Conservation (phyloP, 495 filamentous ascomycete genomes). For the Monascus purpureus region DNA sequence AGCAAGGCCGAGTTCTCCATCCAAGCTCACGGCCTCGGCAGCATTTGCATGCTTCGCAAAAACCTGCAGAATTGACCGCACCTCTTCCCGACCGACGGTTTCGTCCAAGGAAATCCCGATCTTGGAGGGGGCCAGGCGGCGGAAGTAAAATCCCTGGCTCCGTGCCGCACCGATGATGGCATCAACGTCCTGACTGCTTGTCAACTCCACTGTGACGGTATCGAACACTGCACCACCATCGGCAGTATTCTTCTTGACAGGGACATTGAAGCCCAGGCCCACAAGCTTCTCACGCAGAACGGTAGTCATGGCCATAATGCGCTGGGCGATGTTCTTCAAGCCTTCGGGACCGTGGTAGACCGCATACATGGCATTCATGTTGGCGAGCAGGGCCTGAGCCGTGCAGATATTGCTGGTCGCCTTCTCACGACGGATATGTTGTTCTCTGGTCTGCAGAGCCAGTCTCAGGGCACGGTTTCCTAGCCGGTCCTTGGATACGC, state of each 20-base stretch:
- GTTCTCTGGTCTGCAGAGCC: constrained; percentile 87
- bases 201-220: constrained; percentile 58
- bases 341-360: constrained; percentile 88
- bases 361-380: constrained; percentile 97
- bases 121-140: constrained; percentile 43
- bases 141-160: constrained; percentile 45
- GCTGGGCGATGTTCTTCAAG: constrained; percentile 71
- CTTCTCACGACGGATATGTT: constrained; percentile 96
- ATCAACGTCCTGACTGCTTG: constrained; percentile 31
- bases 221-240: constrained; percentile 56
- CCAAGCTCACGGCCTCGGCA: constrained; percentile 23
- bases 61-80: constrained; percentile 44
- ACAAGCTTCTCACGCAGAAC: constrained; percentile 54
- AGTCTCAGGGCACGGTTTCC: constrained; percentile 77
- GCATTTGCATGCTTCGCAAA: constrained; percentile 34
- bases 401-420: constrained; percentile 99
- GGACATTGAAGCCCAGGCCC: constrained; percentile 49
- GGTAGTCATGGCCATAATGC: constrained; percentile 54
- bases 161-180: constrained; percentile 37
- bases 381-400: constrained; percentile 86
- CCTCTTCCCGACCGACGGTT: constrained; percentile 47
- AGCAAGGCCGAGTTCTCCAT: constrained; percentile 31
- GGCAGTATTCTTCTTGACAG: constrained; percentile 34
- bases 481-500: constrained; percentile 82
- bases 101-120: constrained; percentile 63